Conservation (phyloP, 257 asterid species). For the Fraxinus quadrangulata region DNA sequence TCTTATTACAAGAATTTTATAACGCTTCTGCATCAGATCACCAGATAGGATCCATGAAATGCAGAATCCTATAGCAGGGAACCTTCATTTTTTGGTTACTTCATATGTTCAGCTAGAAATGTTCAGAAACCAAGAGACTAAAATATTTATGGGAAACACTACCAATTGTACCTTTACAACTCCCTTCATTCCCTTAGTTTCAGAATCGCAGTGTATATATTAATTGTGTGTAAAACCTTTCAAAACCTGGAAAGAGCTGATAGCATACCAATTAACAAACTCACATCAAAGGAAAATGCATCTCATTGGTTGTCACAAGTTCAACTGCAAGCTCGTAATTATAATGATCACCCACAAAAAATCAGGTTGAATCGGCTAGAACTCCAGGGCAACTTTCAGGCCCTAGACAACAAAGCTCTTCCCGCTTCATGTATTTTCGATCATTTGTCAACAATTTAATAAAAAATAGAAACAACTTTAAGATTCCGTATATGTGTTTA, state of each 20-base stretch:
- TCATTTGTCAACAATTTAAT: background rate
- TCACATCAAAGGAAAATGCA: background rate
- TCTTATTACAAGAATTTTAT: no score
- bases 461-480: background rate
- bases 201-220: background rate
- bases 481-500: conserved; percentile 10
- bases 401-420: background rate
- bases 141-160: background rate
- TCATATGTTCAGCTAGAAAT: background rate
- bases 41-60: background rate
- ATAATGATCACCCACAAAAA: background rate
- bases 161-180: background rate
- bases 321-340: background rate
- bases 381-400: background rate
- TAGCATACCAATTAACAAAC: background rate
- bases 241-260: background rate
- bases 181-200: background rate
- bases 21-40: background rate
- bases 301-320: background rate
- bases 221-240: background rate
- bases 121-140: background rate
- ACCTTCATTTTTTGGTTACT: background rate
- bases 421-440: background rate
- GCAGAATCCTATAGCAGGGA: background rate
- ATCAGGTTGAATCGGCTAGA: conserved; percentile 9